Evolutionary conservation across 2,329 filamentous ascomycete genomes (phyloP).

Genomic region (Exophiala sp.): DNA sequence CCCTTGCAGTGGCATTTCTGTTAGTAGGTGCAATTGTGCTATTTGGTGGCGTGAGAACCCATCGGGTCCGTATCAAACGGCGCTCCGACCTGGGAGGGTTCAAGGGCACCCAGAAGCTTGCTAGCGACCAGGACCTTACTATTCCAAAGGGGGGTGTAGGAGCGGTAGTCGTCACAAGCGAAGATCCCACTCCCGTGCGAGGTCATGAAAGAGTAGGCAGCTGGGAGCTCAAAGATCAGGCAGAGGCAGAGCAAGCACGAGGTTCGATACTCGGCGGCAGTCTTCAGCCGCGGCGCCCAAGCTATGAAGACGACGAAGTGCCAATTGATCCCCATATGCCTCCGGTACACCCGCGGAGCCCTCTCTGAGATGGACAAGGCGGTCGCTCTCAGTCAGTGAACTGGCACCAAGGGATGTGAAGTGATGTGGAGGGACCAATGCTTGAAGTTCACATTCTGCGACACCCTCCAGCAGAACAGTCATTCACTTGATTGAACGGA

Average conservation of each 20-base stretch:
- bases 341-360: slow-evolving; percentile 45
- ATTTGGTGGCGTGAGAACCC: slow-evolving; percentile 42
- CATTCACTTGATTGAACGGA: slow-evolving; percentile 1
- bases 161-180: slow-evolving; percentile 32
- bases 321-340: slow-evolving; percentile 36
- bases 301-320: slow-evolving; percentile 43
- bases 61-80: slow-evolving; percentile 33
- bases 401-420: no score
- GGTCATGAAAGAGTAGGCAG: slow-evolving; percentile 52
- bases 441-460: background rate
- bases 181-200: slow-evolving; percentile 28
- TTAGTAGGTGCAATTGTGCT: slow-evolving; percentile 39
- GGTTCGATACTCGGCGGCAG: slow-evolving; percentile 11
- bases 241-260: slow-evolving; percentile 20
- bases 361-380: slow-evolving; percentile 42
- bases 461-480: background rate
- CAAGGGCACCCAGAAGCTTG: slow-evolving; percentile 51
- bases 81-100: slow-evolving; percentile 48
- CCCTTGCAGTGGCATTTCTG: slow-evolving; percentile 43
- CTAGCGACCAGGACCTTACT: slow-evolving; percentile 49
- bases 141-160: slow-evolving; percentile 40
- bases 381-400: no score
- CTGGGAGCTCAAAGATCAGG: slow-evolving; percentile 48
- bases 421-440: no score
- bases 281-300: slow-evolving; percentile 32